These are phyloP conservation scores for Lotus japonicus DNA, from an alignment of 306 rosid species.

Conservation along the genomic window DNA sequence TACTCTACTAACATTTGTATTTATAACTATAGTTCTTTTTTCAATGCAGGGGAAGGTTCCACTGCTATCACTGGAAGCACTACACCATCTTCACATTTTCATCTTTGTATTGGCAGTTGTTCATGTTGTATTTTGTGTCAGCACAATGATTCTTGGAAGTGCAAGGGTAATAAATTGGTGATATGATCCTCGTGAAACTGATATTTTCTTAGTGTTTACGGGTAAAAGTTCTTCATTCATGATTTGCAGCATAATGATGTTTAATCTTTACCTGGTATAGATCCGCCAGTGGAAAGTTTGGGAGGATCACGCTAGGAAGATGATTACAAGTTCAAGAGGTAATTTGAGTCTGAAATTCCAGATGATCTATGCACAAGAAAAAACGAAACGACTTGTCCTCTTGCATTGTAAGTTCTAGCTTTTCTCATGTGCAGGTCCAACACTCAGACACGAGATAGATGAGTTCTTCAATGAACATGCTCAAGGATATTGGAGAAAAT, in stretches of 20 bases:
- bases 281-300: slow-evolving; percentile 64
- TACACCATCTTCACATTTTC: slow-evolving; percentile 89
- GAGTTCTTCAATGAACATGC: slow-evolving; percentile 34
- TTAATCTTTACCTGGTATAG: slow-evolving; percentile 31
- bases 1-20: neutral
- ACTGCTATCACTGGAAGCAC: slow-evolving; percentile 61
- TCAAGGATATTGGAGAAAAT: slow-evolving; percentile 63
- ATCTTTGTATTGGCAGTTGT: slow-evolving; percentile 84
- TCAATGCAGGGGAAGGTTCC: slow-evolving; percentile 74
- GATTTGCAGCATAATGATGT: slow-evolving; percentile 16
- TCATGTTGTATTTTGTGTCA: slow-evolving; percentile 69
- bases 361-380: neutral
- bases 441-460: neutral
- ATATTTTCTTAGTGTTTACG: neutral
- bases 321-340: neutral
- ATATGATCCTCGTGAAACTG: neutral
- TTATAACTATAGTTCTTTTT: slow-evolving; percentile 1
- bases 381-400: slow-evolving; percentile 3
- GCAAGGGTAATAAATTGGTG: slow-evolving; percentile 49
- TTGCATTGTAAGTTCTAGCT: neutral
- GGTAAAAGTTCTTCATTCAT: slow-evolving; percentile 1
- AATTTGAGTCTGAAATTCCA: slow-evolving; percentile 20
- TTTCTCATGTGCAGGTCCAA: neutral
- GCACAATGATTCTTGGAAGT: slow-evolving; percentile 72
- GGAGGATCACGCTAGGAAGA: slow-evolving; percentile 40